These are phyloP conservation scores for Cytospora piceae DNA, from an alignment of 2,329 filamentous ascomycete species.

Conservation along the genomic window DNA sequence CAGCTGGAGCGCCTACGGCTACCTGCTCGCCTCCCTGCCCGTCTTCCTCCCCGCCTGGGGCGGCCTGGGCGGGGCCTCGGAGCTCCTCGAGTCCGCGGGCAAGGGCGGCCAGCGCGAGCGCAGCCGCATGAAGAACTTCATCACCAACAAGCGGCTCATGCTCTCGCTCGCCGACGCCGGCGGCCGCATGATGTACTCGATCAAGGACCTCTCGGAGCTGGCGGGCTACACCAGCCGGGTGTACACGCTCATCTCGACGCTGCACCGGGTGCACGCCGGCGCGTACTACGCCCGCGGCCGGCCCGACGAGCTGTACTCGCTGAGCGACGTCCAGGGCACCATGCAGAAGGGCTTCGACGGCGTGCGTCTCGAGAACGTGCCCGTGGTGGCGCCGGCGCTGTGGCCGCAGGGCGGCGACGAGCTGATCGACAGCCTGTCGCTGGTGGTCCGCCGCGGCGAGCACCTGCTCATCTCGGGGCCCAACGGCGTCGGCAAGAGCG, in stretches of 20 bases:
- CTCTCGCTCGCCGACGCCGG: slow-evolving; percentile 94
- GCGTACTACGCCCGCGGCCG: slow-evolving; percentile 76
- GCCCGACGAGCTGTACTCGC: slow-evolving; percentile 80
- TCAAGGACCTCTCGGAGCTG: slow-evolving; percentile 95
- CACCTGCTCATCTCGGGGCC: slow-evolving; percentile 93
- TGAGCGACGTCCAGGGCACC: slow-evolving; percentile 91
- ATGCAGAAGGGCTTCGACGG: slow-evolving; percentile 95
- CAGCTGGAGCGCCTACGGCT: slow-evolving; percentile 97
- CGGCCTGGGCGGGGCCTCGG: slow-evolving; percentile 74
- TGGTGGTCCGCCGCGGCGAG: slow-evolving; percentile 88
- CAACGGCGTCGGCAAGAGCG: slow-evolving; percentile 92
- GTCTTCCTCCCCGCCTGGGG: slow-evolving; percentile 96
- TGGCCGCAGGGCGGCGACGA: slow-evolving; percentile 92
- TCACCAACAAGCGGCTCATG: slow-evolving; percentile 99
- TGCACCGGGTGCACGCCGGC: slow-evolving; percentile 90
- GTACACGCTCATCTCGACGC: slow-evolving; percentile 91
- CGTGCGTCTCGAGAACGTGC: slow-evolving; percentile 89
- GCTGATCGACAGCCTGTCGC: slow-evolving; percentile 82
- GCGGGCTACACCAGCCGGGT: slow-evolving; percentile 96
- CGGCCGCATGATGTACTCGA: slow-evolving; percentile 98
- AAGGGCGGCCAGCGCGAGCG: slow-evolving; percentile 65
- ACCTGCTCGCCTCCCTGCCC: slow-evolving; percentile 88
- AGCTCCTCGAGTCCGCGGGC: slow-evolving; percentile 58
- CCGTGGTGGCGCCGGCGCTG: slow-evolving; percentile 84
- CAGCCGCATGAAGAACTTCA: slow-evolving; percentile 95